Conservation (phyloP, 2,329 filamentous ascomycete genomes). For the Neofusicoccum sp. region DNA sequence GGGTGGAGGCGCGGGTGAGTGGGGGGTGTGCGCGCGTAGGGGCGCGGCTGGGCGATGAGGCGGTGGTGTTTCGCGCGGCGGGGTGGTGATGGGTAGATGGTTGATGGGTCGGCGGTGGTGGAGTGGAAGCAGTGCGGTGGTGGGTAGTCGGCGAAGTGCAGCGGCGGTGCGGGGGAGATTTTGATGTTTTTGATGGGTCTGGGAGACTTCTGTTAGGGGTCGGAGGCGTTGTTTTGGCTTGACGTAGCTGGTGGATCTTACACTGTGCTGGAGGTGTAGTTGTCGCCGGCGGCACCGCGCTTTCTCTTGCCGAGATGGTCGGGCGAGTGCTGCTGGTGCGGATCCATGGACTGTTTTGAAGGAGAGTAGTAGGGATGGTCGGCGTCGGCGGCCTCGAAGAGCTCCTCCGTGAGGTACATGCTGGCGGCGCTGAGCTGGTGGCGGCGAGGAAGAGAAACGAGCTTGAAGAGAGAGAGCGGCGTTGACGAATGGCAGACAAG, state of each 20-base stretch:
- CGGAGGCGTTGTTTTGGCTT: background rate
- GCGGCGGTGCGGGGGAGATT: background rate
- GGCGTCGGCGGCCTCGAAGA: constrained; percentile 7
- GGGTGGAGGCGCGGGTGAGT: background rate
- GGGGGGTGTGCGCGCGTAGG: background rate
- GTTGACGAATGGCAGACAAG: background rate
- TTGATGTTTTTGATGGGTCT: constrained; percentile 15
- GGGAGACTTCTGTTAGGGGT: background rate
- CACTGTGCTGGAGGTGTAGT: constrained; percentile 6
- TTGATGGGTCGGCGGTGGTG: background rate
- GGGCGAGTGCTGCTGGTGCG: background rate
- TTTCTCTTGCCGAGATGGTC: constrained; percentile 13
- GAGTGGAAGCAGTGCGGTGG: background rate
- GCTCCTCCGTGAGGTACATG: constrained; percentile 17
- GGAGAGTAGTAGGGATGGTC: background rate
- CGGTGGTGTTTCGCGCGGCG: background rate
- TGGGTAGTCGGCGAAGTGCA: background rate
- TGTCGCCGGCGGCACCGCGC: background rate
- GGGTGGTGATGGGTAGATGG: background rate
- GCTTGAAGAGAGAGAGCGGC: background rate
- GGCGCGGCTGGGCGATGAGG: background rate
- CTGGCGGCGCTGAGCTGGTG: background rate
- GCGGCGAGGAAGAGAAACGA: background rate
- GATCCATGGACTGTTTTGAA: background rate
- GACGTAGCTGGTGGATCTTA: background rate